Conservation (phyloP, 169 alveolate genomes). For the Sarcocystis neurona region DNA sequence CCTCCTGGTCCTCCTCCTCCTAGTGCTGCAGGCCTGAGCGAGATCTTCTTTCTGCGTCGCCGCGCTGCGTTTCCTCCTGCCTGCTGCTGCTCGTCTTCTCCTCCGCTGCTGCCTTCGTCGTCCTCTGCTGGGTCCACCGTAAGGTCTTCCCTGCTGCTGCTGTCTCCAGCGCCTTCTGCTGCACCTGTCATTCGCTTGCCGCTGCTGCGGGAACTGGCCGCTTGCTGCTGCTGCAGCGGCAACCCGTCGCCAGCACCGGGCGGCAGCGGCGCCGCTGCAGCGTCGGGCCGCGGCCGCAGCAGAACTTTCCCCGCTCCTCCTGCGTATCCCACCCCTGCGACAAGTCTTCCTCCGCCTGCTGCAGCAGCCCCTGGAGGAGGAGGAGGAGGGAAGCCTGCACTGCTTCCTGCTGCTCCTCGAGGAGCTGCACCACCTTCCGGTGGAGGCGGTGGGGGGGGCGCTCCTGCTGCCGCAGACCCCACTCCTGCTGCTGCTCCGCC, state of each 20-base stretch:
- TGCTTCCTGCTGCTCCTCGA: neutral
- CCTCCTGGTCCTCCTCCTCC: neutral
- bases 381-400: neutral
- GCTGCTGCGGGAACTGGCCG: neutral
- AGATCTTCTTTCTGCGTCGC: slow-evolving; percentile 4
- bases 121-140: slow-evolving; percentile 12
- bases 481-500: neutral
- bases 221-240: neutral
- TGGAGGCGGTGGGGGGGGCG: slow-evolving; percentile 14
- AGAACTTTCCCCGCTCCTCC: neutral
- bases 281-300: neutral
- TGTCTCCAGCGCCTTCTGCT: too few relatives aligned
- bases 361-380: neutral
- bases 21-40: neutral
- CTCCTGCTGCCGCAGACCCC: neutral
- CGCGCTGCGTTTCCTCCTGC: too few relatives aligned
- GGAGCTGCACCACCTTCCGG: neutral
- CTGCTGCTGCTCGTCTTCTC: too few relatives aligned
- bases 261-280: neutral
- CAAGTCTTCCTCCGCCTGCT: neutral
- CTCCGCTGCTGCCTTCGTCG: neutral
- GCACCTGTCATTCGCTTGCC: neutral
- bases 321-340: neutral
- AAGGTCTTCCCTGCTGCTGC: too few relatives aligned
- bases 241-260: neutral